Percentiles rank a stretch among this genome's conserved stretches.
Conservation (phyloP, 345 rosid genomes). For the Cardamine chenopodiifolia region DNA sequence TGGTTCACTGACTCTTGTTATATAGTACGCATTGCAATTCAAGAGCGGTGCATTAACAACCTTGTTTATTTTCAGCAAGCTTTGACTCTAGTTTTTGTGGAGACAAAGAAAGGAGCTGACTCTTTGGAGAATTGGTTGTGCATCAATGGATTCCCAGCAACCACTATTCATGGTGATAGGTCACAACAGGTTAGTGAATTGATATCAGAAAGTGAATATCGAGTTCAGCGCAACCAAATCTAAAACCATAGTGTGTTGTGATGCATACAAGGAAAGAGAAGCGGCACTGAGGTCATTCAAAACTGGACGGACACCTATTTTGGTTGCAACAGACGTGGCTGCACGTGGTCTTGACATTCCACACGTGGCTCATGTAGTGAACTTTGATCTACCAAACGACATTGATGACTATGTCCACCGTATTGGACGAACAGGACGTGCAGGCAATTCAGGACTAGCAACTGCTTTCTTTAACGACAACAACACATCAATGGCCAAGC, state of each 20-base stretch:
- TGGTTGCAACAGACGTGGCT: conserved; percentile 96
- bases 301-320: conserved; percentile 83
- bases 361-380: conserved; percentile 92
- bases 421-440: conserved; percentile 96
- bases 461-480: conserved; percentile 94
- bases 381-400: conserved; percentile 97
- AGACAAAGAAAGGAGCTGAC: conserved; percentile 98
- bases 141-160: conserved; percentile 87
- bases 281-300: conserved; percentile 85
- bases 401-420: conserved; percentile 98
- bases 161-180: conserved; percentile 97
- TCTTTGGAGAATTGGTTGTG: conserved; percentile 91
- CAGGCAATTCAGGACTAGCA: conserved; percentile 90
- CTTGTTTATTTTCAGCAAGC: conserved; percentile 66
- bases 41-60: conserved; percentile 16
- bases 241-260: conserved; percentile 5
- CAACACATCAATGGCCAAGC: conserved; percentile 72
- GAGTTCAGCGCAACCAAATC: not conserved
- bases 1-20: conserved; percentile 16
- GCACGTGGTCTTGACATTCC: conserved; percentile 92
- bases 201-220: not conserved
- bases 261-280: conserved; percentile 84
- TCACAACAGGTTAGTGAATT: conserved; percentile 67
- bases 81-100: conserved; percentile 95
- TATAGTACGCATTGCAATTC: conserved; percentile 2